Conservation (phyloP, 2,329 filamentous ascomycete genomes). For the Diaporthe citriasiana region DNA sequence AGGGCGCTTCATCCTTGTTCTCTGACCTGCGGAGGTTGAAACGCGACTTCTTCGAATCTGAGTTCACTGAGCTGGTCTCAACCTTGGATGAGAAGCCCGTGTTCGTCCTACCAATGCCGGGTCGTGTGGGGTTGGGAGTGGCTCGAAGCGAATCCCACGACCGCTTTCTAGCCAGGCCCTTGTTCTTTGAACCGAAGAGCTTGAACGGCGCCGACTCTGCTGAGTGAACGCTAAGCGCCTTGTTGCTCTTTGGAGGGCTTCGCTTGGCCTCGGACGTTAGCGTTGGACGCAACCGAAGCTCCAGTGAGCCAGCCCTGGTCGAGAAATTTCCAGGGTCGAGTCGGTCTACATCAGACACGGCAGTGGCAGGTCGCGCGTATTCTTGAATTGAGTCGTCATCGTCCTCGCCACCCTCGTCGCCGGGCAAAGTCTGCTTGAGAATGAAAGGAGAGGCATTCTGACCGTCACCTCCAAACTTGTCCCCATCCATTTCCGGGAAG, state of each 20-base stretch:
- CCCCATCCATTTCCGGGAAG: constrained; percentile 85
- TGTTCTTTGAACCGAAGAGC: constrained; percentile 64
- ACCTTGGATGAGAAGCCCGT: constrained; percentile 60
- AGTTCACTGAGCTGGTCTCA: constrained; percentile 53
- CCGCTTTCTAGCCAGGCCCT: constrained; percentile 64
- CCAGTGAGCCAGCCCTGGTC: constrained; percentile 80
- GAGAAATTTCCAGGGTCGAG: constrained; percentile 60
- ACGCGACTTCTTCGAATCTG: constrained; percentile 62
- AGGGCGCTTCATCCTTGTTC: constrained; percentile 71
- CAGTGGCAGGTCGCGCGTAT: constrained; percentile 49
- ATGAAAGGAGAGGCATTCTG: constrained; percentile 74
- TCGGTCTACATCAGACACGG: constrained; percentile 60
- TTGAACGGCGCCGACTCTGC: constrained; percentile 62
- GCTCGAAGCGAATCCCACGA: constrained; percentile 70
- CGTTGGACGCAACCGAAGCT: constrained; percentile 86
- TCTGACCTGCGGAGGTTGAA: constrained; percentile 67
- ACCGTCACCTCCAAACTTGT: constrained; percentile 55
- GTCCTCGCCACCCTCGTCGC: constrained; percentile 63
- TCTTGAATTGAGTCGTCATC: constrained; percentile 54
- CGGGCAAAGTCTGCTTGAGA: constrained; percentile 59
- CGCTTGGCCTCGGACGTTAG: constrained; percentile 69
- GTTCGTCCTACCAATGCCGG: constrained; percentile 58
- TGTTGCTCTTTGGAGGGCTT: constrained; percentile 55
- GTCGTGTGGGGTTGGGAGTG: constrained; percentile 56
- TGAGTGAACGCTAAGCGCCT: constrained; percentile 64